phyloP scores from a whole-genome alignment of 1,284 basidiomycete species.

The Leccinum subrobustum region DNA sequence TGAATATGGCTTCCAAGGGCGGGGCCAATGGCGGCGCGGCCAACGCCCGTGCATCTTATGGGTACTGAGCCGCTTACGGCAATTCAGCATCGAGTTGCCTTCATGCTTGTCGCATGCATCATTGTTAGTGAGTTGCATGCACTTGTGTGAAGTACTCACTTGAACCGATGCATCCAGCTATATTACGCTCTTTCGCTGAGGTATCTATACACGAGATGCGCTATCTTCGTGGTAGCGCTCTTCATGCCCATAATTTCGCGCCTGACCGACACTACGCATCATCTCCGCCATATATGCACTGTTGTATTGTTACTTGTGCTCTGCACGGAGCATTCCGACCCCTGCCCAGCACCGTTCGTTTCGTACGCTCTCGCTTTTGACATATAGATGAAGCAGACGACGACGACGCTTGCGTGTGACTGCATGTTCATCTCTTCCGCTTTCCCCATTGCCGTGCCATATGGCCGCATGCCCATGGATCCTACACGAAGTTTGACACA shows the following conservation, averaged over 20 bases:
- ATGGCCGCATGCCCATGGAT: conserved; percentile 24
- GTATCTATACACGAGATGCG: conserved; percentile 22
- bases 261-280: conserved; percentile 12
- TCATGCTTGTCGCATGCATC: conserved; percentile 9
- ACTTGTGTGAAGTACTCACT: neutral
- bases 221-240: conserved; percentile 18
- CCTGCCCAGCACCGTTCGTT: conserved; percentile 2
- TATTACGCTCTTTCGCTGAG: conserved; percentile 17
- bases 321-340: conserved; percentile 4
- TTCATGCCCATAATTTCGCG: conserved; percentile 20
- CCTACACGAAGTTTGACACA: conserved; percentile 6
- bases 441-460: conserved; percentile 19
- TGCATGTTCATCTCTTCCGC: conserved; percentile 18
- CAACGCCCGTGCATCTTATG: conserved; percentile 33
- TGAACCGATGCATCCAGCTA: conserved; percentile 15
- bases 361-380: conserved; percentile 3
- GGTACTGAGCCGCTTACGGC: conserved; percentile 24
- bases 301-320: conserved; percentile 15
- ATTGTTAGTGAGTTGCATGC: conserved; percentile 18
- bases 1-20: conserved; percentile 39
- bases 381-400: conserved; percentile 22
- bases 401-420: conserved; percentile 16
- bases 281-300: conserved; percentile 6
- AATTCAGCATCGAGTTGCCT: conserved; percentile 3
- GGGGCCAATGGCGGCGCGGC: conserved; percentile 21